These are phyloP conservation scores for Potentilla sterilis DNA, from an alignment of 306 rosid species.

Conservation along the genomic window DNA sequence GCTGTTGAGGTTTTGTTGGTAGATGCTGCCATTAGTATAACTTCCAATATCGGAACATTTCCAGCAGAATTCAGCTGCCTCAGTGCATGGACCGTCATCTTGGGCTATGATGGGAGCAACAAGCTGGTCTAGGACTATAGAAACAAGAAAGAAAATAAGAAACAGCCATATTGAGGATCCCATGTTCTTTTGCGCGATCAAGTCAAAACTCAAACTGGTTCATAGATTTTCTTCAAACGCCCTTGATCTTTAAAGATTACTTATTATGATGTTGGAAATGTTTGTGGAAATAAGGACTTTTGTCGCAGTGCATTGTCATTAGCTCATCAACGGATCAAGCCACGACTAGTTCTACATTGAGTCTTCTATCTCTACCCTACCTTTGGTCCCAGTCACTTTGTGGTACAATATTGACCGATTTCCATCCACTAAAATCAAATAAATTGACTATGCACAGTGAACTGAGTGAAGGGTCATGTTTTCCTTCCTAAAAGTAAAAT, in stretches of 20 bases:
- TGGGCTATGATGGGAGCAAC: background rate
- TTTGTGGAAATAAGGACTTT: too few species aligned
- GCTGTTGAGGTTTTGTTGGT: background rate
- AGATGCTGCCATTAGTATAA: background rate
- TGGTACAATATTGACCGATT: background rate
- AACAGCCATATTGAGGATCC: background rate
- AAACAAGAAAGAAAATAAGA: background rate
- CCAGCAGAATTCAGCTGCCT: background rate
- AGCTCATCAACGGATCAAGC: too few species aligned
- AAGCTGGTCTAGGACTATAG: background rate
- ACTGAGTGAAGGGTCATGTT: background rate
- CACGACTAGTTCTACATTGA: background rate
- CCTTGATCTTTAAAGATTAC: background rate
- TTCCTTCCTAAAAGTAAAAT: too few species aligned
- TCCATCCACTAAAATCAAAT: background rate
- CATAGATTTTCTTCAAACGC: background rate
- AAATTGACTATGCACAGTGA: background rate
- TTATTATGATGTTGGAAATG: too few species aligned
- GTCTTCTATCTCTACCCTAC: background rate
- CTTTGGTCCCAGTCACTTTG: background rate
- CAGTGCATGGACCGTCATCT: background rate
- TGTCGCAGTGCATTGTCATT: too few species aligned
- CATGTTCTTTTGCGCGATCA: background rate
- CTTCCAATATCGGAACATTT: background rate
- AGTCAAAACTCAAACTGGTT: background rate